Evolutionary conservation across 1,284 basidiomycete species (phyloP).

Genomic region (Mycosarcoma maydis): DNA sequence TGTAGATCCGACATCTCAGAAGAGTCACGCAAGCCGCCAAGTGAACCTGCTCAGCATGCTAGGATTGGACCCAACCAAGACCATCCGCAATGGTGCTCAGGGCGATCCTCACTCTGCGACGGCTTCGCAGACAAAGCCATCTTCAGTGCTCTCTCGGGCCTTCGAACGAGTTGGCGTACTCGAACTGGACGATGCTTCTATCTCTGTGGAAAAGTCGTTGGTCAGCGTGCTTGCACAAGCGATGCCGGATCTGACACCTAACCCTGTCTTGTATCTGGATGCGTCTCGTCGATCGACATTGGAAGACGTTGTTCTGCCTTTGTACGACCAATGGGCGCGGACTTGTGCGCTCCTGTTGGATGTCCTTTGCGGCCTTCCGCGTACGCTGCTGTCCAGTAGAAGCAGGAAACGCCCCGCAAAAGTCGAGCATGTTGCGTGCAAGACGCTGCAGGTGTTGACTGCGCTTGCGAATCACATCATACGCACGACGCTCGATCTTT

Average conservation of each 20-base stretch:
- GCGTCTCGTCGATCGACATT: constrained; percentile 15
- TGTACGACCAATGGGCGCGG: constrained; percentile 25
- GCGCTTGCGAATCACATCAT: constrained; percentile 42
- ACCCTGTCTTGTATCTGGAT: constrained; percentile 4
- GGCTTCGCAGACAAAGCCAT: background rate
- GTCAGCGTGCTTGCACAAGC: constrained; percentile 5
- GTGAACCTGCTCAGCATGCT: constrained; percentile 6
- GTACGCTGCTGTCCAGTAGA: background rate
- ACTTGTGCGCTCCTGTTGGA: constrained; percentile 17
- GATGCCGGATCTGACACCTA: constrained; percentile 27
- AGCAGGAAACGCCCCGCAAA: background rate
- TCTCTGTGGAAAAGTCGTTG: constrained; percentile 21
- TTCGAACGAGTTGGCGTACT: constrained; percentile 33
- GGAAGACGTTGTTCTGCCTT: constrained; percentile 14
- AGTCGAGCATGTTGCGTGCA: constrained; percentile 20
- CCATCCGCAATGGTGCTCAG: background rate
- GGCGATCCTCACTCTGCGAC: background rate
- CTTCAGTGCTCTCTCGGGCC: background rate
- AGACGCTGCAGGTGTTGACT: constrained; percentile 22
- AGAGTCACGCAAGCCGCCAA: background rate
- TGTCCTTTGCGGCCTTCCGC: constrained; percentile 11
- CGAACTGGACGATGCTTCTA: constrained; percentile 30
- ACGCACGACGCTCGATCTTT: constrained; percentile 18
- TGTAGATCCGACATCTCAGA: background rate
- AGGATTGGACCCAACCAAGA: constrained; percentile 5